Conservation (phyloP, 1,284 basidiomycete species). For the Ceratobasidium sp. region DNA sequence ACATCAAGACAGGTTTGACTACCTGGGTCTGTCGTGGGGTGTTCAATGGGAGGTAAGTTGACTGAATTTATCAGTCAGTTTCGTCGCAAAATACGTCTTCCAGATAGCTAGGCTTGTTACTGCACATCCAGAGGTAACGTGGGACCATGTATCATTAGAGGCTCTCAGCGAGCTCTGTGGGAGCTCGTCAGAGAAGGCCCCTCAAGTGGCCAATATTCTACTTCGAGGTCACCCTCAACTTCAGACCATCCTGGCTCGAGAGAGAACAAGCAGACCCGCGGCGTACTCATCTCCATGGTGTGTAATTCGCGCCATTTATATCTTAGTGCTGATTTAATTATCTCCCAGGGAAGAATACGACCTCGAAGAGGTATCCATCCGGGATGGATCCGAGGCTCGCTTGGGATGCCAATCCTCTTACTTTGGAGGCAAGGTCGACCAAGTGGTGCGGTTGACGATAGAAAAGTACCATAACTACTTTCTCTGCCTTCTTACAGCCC, state of each 20-base stretch:
- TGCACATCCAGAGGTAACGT: conserved; percentile 12
- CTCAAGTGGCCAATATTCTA: conserved; percentile 19
- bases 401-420: conserved; percentile 17
- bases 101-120: conserved; percentile 39
- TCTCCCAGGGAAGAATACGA: conserved; percentile 34
- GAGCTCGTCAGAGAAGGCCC: conserved; percentile 16
- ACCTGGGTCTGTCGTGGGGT: conserved; percentile 42
- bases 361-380: conserved; percentile 26
- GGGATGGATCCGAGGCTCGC: conserved; percentile 14
- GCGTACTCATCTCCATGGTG: conserved; percentile 26
- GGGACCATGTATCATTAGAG: conserved; percentile 40
- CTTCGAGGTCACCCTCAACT: background rate
- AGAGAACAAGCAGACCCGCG: background rate
- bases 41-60: conserved; percentile 46
- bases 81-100: background rate
- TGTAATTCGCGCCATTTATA: background rate
- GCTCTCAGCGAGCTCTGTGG: conserved; percentile 18
- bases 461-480: background rate
- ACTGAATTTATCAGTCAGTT: background rate
- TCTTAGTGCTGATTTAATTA: background rate
- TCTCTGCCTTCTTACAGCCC: background rate
- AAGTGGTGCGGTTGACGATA: conserved; percentile 15
- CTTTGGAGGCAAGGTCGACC: conserved; percentile 39
- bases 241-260: background rate
- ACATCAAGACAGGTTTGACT: conserved; percentile 43